Conservation (phyloP, 352 stramenopile species). For the Thalassiosira hispida region DNA sequence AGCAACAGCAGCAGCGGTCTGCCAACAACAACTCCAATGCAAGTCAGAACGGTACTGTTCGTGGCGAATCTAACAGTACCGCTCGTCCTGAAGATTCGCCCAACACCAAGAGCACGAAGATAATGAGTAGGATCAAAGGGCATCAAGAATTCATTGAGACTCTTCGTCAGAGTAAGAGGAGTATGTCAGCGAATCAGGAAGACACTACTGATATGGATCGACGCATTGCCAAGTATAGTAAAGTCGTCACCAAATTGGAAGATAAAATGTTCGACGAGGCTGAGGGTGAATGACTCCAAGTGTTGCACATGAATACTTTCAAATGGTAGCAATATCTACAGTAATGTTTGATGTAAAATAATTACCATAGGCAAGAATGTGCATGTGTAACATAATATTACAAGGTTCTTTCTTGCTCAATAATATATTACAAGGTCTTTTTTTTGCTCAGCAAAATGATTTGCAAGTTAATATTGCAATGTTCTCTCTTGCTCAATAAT, state of each 20-base stretch:
- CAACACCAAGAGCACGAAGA: background rate
- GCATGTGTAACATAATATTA: too few relatives aligned
- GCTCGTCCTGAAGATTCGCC: background rate
- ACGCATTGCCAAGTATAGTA: background rate
- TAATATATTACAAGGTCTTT: too few relatives aligned
- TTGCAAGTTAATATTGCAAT: too few relatives aligned
- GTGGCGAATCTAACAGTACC: too few relatives aligned
- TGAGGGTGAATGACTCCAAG: background rate
- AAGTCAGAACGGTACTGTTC: background rate
- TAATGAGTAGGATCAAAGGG: background rate
- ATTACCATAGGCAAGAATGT: too few relatives aligned
- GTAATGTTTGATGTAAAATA: too few relatives aligned
- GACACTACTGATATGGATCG: background rate
- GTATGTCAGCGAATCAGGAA: background rate
- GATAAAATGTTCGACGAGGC: constrained; percentile 11
- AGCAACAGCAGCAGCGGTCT: background rate
- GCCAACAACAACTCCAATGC: background rate
- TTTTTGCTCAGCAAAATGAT: too few relatives aligned
- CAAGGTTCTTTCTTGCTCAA: too few relatives aligned
- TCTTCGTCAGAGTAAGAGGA: background rate
- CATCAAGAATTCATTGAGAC: background rate
- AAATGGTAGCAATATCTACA: too few relatives aligned
- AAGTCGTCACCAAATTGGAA: background rate
- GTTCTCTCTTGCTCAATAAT: too few relatives aligned
- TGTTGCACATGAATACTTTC: background rate